A percentile compares a stretch with the other conserved stretches of the same genome.
phyloP scores from a whole-genome alignment of 495 filamentous ascomycete genomes.

The Neurospora africana region DNA sequence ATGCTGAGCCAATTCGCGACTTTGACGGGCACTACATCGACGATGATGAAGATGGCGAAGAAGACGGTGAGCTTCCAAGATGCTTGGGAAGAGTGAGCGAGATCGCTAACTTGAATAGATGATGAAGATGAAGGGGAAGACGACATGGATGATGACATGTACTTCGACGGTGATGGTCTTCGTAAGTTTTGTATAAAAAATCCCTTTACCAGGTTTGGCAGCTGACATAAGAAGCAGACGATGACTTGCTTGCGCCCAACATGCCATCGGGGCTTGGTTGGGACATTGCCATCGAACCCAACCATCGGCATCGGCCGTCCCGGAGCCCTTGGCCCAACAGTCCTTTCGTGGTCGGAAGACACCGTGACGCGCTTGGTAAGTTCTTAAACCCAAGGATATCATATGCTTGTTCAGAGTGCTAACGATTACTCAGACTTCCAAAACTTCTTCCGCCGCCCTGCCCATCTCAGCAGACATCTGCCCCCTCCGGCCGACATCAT shows the following conservation, averaged over 20 bases:
- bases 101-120: constrained; percentile 22
- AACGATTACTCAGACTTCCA: constrained; percentile 27
- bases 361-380: constrained; percentile 30
- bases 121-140: constrained; percentile 65
- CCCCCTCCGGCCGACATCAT: constrained; percentile 54
- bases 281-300: constrained; percentile 33
- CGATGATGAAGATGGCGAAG: constrained; percentile 54
- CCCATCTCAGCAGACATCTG: constrained; percentile 13
- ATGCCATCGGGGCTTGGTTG: constrained; percentile 33
- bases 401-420: background rate
- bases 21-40: constrained; percentile 54
- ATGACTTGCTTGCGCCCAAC: constrained; percentile 36
- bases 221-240: constrained; percentile 28
- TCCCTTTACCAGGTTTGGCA: constrained; percentile 10
- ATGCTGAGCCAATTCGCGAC: constrained; percentile 35
- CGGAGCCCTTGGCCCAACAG: constrained; percentile 24
- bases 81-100: constrained; percentile 4
- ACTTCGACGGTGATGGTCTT: constrained; percentile 58
- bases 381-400: background rate
- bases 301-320: constrained; percentile 17
- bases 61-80: constrained; percentile 39
- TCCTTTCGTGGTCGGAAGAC: constrained; percentile 35
- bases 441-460: constrained; percentile 22
- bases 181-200: constrained; percentile 39
- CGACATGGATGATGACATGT: constrained; percentile 54